Evolutionary conservation across 768 basidiomycete genomes (phyloP).

Genomic region (Leccinum imitatum): DNA sequence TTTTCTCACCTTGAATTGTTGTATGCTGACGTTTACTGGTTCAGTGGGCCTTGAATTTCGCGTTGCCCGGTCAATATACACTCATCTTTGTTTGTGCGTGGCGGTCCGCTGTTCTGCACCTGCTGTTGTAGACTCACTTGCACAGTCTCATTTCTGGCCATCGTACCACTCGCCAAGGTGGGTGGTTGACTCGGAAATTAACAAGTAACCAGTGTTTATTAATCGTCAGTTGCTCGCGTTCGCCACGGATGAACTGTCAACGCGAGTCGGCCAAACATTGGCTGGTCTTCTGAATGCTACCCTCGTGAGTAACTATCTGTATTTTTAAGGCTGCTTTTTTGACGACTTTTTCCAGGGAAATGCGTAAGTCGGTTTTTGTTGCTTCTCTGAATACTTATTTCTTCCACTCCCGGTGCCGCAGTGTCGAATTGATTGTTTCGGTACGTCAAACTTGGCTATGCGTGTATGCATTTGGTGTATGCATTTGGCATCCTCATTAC

Average conservation of each 20-base stretch:
- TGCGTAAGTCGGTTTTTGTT: slow-evolving; percentile 21
- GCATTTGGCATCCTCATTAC: background rate
- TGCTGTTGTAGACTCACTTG: background rate
- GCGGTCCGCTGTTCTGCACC: background rate
- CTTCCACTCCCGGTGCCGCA: slow-evolving; percentile 12
- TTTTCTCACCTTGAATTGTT: background rate
- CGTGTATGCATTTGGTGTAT: background rate
- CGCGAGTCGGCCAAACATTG: slow-evolving; percentile 80
- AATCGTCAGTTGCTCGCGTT: slow-evolving; percentile 65
- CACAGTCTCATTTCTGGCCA: slow-evolving; percentile 77
- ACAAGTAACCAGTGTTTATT: slow-evolving; percentile 3
- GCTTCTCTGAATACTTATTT: background rate
- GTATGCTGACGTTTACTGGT: slow-evolving; percentile 1
- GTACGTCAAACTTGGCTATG: slow-evolving; percentile 36
- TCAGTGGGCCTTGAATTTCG: slow-evolving; percentile 76
- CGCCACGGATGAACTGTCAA: slow-evolving; percentile 81
- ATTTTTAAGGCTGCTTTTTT: background rate
- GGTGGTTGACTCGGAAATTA: background rate
- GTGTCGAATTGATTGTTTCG: slow-evolving; percentile 66
- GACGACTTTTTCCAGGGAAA: slow-evolving; percentile 25
- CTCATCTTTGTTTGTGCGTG: slow-evolving; percentile 72
- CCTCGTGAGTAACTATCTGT: slow-evolving; percentile 44
- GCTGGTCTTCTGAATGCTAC: slow-evolving; percentile 87
- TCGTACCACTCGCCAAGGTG: slow-evolving; percentile 83
- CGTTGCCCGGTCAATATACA: slow-evolving; percentile 49